Conservation (phyloP, 2,329 filamentous ascomycete genomes). For the Diaporthe ilicicola region DNA sequence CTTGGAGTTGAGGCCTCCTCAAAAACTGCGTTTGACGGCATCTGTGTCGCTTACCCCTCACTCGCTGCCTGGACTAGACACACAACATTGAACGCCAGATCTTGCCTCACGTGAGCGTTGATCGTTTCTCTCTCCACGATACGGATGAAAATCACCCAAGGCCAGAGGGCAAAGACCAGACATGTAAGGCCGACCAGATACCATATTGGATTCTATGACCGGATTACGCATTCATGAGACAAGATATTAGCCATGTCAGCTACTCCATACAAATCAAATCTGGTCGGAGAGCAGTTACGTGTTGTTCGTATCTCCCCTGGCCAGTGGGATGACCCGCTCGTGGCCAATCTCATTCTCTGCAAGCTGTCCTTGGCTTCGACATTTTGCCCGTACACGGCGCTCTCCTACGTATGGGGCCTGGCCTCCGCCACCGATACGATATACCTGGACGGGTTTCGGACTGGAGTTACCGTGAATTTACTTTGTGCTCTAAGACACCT, state of each 20-base stretch:
- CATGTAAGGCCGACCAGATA: too few species aligned
- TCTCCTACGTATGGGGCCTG: conserved; percentile 20
- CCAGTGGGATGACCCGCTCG: conserved; percentile 10
- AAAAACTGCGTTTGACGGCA: too few species aligned
- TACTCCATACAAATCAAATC: background rate
- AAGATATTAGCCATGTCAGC: background rate
- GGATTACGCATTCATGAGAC: background rate
- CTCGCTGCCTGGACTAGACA: too few species aligned
- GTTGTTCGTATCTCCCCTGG: background rate
- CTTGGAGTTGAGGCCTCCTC: too few species aligned
- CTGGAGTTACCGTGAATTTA: conserved; percentile 18
- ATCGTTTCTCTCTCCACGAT: too few species aligned
- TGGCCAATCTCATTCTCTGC: too few species aligned
- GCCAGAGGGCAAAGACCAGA: too few species aligned
- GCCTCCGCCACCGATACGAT: background rate
- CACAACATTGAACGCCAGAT: too few species aligned
- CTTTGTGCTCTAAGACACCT: conserved; percentile 11
- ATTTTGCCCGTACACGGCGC: background rate
- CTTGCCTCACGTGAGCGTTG: too few species aligned
- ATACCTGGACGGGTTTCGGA: background rate
- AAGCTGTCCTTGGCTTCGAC: background rate
- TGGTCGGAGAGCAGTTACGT: background rate
- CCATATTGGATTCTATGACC: too few species aligned
- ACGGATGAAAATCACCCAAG: too few species aligned
- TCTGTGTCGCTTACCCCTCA: too few species aligned